Evolutionary conservation across 768 basidiomycete genomes (phyloP).

Genomic region (Pisolithus albus): DNA sequence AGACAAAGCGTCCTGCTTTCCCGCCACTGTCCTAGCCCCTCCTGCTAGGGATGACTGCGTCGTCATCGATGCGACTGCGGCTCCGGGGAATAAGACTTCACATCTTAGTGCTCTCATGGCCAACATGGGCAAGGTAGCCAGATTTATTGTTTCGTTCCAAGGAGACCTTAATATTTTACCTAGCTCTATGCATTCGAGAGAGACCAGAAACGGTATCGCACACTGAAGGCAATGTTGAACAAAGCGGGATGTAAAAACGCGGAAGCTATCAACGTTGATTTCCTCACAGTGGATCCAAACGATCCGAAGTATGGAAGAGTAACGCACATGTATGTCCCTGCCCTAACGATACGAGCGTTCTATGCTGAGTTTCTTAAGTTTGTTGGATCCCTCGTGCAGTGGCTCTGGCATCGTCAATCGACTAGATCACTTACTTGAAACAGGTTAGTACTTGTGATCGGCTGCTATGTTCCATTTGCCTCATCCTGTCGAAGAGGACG

Average conservation of each 20-base stretch:
- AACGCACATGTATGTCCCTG: constrained; percentile 74
- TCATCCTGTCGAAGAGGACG: constrained; percentile 36
- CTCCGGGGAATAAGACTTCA: constrained; percentile 97
- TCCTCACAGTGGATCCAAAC: constrained; percentile 67
- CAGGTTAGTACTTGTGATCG: constrained; percentile 41
- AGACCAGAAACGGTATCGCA: constrained; percentile 74
- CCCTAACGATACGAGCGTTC: constrained; percentile 1
- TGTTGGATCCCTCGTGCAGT: constrained; percentile 95
- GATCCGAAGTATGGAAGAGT: constrained; percentile 56
- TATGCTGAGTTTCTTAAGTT: constrained; percentile 34
- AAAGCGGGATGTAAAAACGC: constrained; percentile 82
- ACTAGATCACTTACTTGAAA: constrained; percentile 73
- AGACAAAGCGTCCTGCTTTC: constrained; percentile 98
- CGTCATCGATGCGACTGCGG: constrained; percentile 92
- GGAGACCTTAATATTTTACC: not conserved
- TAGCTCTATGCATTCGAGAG: constrained; percentile 87
- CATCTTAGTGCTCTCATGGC: constrained; percentile 86
- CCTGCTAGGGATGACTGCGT: constrained; percentile 42
- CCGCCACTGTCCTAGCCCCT: constrained; percentile 80
- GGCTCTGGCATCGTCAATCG: constrained; percentile 91
- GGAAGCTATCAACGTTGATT: constrained; percentile 70
- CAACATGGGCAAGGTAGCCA: constrained; percentile 67
- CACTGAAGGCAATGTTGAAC: constrained; percentile 78
- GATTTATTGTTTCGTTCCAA: not conserved
- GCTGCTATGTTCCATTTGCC: constrained; percentile 2